A percentile compares a stretch with the other conserved stretches of the same genome.
Evolutionary conservation across 768 basidiomycete genomes (phyloP).

Genomic region (Cubamyces sp.): DNA sequence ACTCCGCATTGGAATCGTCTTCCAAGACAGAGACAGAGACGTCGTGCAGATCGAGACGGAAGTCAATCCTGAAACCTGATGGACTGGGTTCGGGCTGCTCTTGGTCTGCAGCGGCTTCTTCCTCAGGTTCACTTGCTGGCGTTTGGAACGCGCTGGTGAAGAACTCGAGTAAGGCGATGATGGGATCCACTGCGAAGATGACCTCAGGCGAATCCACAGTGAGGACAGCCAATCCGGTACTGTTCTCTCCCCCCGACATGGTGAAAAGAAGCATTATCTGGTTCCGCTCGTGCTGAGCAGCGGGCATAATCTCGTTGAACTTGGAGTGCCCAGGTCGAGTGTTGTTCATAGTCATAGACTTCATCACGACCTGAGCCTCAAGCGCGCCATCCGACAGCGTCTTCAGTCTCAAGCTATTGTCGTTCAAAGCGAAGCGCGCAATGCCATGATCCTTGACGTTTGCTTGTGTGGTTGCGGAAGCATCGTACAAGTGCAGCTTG

Average conservation of each 20-base stretch:
- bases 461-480: constrained; percentile 54
- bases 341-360: constrained; percentile 91
- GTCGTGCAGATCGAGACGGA: constrained; percentile 88
- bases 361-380: constrained; percentile 86
- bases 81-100: neutral
- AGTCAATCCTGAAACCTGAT: constrained; percentile 46
- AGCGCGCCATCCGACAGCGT: constrained; percentile 79
- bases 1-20: constrained; percentile 73
- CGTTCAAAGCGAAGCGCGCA: constrained; percentile 80
- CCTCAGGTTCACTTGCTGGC: constrained; percentile 23
- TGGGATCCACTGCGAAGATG: constrained; percentile 90
- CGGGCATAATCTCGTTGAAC: constrained; percentile 95
- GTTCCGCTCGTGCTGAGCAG: constrained; percentile 83
- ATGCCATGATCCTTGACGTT: constrained; percentile 81
- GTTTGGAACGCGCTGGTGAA: constrained; percentile 61
- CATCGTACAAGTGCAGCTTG: constrained; percentile 86
- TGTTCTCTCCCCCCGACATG: constrained; percentile 59
- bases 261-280: constrained; percentile 95
- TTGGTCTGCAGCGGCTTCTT: constrained; percentile 9
- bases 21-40: constrained; percentile 89
- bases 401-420: constrained; percentile 80
- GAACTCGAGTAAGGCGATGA: constrained; percentile 88
- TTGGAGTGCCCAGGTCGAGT: constrained; percentile 79
- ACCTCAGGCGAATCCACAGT: constrained; percentile 92
- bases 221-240: constrained; percentile 73